Percentiles rank a stretch among this genome's conserved stretches.
phyloP scores from a whole-genome alignment of 1,284 basidiomycete species.

The Austropuccinia psidii region DNA sequence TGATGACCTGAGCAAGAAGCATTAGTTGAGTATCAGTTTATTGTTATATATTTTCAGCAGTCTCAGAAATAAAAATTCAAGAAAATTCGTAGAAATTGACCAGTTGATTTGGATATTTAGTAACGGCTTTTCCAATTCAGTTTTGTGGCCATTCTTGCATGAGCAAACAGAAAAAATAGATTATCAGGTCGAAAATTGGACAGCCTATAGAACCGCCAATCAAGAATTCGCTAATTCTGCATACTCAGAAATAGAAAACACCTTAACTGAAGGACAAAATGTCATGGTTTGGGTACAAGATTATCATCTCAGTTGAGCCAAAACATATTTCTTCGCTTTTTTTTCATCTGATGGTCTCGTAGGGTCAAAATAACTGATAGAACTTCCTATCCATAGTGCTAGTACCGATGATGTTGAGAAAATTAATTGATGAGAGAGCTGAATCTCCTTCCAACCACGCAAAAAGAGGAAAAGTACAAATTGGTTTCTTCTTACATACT shows the following conservation, averaged over 20 bases:
- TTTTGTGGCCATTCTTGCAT: not conserved
- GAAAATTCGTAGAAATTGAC: too few species aligned
- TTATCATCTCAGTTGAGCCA: not conserved
- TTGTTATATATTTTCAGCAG: too few species aligned
- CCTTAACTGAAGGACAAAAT: not conserved
- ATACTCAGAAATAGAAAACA: not conserved
- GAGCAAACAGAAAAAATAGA: not conserved
- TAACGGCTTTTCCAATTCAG: not conserved
- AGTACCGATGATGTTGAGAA: not conserved
- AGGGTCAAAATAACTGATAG: too few species aligned
- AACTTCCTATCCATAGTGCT: not conserved
- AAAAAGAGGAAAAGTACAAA: constrained; percentile 48
- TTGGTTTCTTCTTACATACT: constrained; percentile 97
- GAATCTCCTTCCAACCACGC: not conserved
- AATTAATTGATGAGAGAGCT: not conserved
- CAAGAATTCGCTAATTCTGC: not conserved
- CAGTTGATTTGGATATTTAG: not conserved
- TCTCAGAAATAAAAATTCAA: too few species aligned
- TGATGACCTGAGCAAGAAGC: constrained; percentile 90
- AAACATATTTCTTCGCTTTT: not conserved
- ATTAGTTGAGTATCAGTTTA: constrained; percentile 97
- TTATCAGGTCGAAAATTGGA: not conserved
- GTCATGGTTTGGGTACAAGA: not conserved
- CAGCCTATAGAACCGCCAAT: not conserved
- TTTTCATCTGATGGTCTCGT: too few species aligned